phyloP scores from a whole-genome alignment of 164 flowering plant species.

The Litsea cubeba region DNA sequence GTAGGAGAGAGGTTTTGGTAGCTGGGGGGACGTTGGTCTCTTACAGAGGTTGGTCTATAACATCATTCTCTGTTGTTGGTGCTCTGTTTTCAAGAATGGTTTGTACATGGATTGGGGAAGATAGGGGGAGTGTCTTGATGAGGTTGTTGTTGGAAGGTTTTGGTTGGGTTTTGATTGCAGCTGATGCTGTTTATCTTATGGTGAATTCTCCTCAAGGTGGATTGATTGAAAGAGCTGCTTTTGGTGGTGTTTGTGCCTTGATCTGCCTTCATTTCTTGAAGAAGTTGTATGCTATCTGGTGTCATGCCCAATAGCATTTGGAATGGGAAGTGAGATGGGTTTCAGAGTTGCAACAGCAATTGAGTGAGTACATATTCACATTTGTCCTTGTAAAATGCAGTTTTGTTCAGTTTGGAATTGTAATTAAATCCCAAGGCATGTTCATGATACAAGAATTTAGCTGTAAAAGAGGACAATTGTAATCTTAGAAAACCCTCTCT shows the following conservation, averaged over 20 bases:
- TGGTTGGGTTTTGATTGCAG: constrained; percentile 26
- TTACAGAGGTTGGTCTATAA: constrained; percentile 43
- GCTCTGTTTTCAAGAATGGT: constrained; percentile 34
- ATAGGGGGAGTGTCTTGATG: constrained; percentile 7
- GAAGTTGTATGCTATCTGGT: constrained; percentile 6
- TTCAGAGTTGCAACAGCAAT: background rate
- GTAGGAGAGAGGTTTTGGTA: constrained; percentile 34
- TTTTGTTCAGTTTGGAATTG: background rate
- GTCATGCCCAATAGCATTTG: background rate
- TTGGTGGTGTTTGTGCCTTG: constrained; percentile 32
- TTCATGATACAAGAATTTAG: no score
- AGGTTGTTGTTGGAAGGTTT: constrained; percentile 25
- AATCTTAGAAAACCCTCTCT: no score
- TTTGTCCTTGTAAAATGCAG: background rate
- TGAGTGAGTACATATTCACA: background rate
- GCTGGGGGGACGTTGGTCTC: constrained; percentile 38
- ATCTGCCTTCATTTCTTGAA: constrained; percentile 33
- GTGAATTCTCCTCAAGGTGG: constrained; percentile 23
- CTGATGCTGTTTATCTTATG: constrained; percentile 29
- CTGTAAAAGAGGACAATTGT: no score
- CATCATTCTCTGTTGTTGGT: constrained; percentile 31
- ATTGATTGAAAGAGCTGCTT: constrained; percentile 17
- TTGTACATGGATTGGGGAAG: constrained; percentile 14
- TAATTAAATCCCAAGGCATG: background rate
- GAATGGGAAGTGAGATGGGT: background rate